phyloP scores from a whole-genome alignment of 352 stramenopile species.

The Pythium biforme region DNA sequence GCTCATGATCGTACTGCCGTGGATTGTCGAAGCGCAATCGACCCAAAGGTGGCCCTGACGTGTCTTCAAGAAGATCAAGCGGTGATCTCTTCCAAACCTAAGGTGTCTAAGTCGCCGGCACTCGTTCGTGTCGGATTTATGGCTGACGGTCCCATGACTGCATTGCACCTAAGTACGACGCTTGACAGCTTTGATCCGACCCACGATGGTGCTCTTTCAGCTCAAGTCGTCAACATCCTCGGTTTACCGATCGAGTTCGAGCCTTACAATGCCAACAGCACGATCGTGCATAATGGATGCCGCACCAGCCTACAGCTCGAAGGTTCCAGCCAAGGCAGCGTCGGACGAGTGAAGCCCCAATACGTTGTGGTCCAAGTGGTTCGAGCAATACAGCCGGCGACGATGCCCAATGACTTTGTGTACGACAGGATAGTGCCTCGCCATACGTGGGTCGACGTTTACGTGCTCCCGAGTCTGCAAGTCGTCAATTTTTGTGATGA shows the following conservation, averaged over 20 bases:
- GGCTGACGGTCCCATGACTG: not conserved
- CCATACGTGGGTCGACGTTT: constrained; percentile 24
- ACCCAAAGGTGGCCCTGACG: not conserved
- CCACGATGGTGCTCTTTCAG: not conserved
- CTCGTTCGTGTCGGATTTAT: constrained; percentile 10
- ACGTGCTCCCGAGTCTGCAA: constrained; percentile 16
- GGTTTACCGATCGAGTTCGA: not conserved
- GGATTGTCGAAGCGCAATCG: not conserved
- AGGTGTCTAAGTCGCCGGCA: not conserved
- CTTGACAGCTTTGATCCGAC: not conserved
- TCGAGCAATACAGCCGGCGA: constrained; percentile 6
- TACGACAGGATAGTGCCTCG: constrained; percentile 8
- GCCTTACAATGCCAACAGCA: not conserved
- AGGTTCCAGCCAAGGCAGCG: not conserved
- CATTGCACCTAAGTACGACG: not conserved
- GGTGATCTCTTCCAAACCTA: not conserved
- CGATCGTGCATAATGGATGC: not conserved
- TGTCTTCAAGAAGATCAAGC: not conserved
- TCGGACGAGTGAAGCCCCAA: not conserved
- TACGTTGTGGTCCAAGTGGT: constrained; percentile 12
- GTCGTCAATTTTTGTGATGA: constrained; percentile 11
- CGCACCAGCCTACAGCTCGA: not conserved
- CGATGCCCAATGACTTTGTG: constrained; percentile 23
- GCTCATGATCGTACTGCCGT: not conserved
- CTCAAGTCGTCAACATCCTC: not conserved